Conservation (phyloP, 176 grass and related monocot species). For the Neostapfia colusana region DNA sequence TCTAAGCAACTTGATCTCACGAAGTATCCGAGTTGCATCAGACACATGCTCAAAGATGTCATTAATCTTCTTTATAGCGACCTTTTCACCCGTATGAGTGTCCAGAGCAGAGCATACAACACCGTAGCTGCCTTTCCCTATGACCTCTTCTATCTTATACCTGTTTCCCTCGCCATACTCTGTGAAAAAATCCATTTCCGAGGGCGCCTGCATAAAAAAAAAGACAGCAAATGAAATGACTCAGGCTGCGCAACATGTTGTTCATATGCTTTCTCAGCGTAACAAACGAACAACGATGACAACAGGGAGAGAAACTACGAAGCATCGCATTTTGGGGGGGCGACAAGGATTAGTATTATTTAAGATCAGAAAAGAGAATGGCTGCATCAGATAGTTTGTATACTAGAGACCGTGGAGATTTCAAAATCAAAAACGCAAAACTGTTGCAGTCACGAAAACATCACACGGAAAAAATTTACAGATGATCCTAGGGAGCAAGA, state of each 20-base stretch:
- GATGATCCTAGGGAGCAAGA: too few species aligned
- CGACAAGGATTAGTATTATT: constrained; percentile 3
- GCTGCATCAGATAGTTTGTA: not conserved
- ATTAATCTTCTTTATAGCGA: constrained; percentile 98
- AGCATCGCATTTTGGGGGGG: not conserved
- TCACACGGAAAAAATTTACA: not conserved
- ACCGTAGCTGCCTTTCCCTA: constrained; percentile 98
- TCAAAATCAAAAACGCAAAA: not conserved
- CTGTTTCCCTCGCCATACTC: constrained; percentile 92
- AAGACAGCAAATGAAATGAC: not conserved
- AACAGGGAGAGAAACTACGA: not conserved
- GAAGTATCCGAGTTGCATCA: constrained; percentile 83
- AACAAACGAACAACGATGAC: not conserved
- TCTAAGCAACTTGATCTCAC: constrained; percentile 95
- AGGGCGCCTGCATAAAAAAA: constrained; percentile 44
- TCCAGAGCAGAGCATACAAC: constrained; percentile 93
- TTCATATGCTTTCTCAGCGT: not conserved
- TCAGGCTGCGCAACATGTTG: constrained; percentile 3
- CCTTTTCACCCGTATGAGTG: constrained; percentile 72
- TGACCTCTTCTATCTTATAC: constrained; percentile 94
- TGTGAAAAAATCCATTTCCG: constrained; percentile 82
- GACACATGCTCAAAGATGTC: constrained; percentile 97
- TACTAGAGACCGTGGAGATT: not conserved
- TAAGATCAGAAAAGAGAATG: constrained; percentile 11
- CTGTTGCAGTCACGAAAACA: not conserved